Percentiles rank a stretch among this genome's conserved stretches.
These are phyloP conservation scores for Gossypium mustelinum DNA, from an alignment of 345 rosid species.

Conservation along the genomic window DNA sequence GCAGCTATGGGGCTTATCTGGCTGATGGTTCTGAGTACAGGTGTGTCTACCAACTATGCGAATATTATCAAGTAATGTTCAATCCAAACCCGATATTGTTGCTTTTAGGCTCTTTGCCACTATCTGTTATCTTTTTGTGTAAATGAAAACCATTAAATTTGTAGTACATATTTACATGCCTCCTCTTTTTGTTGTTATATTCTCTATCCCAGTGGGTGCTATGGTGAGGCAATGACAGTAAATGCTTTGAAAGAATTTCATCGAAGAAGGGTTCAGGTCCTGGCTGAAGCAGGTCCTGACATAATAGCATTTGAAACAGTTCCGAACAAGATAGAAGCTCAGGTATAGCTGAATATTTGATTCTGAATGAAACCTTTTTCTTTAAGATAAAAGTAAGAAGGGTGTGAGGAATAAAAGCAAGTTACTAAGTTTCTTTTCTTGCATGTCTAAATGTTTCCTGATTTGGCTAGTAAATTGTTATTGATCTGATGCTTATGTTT, in stretches of 20 bases:
- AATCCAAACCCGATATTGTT: not conserved
- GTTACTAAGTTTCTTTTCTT: not conserved
- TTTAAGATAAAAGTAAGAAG: not conserved
- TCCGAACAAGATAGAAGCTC: constrained; percentile 85
- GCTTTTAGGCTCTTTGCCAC: not conserved
- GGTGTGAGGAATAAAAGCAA: not conserved
- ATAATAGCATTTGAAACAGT: constrained; percentile 77
- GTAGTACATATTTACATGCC: not conserved
- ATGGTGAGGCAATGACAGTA: constrained; percentile 55
- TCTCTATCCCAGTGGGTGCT: constrained; percentile 45
- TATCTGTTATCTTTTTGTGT: not conserved
- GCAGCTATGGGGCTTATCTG: constrained; percentile 83
- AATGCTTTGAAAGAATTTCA: constrained; percentile 62
- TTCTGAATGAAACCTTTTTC: constrained; percentile 1
- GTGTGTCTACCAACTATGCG: constrained; percentile 25
- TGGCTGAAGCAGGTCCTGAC: constrained; percentile 67
- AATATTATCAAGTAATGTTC: not conserved
- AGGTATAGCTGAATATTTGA: constrained; percentile 36
- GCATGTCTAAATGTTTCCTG: not conserved
- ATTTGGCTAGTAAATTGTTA: not conserved
- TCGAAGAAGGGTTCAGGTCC: constrained; percentile 64
- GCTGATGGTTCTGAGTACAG: constrained; percentile 92
- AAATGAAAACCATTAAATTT: not conserved
- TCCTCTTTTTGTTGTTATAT: constrained; percentile 16
- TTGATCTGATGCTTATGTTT: not conserved